Evolutionary conservation across 2,329 filamentous ascomycete species (phyloP).

Genomic region (Fonsecaea erecta): DNA sequence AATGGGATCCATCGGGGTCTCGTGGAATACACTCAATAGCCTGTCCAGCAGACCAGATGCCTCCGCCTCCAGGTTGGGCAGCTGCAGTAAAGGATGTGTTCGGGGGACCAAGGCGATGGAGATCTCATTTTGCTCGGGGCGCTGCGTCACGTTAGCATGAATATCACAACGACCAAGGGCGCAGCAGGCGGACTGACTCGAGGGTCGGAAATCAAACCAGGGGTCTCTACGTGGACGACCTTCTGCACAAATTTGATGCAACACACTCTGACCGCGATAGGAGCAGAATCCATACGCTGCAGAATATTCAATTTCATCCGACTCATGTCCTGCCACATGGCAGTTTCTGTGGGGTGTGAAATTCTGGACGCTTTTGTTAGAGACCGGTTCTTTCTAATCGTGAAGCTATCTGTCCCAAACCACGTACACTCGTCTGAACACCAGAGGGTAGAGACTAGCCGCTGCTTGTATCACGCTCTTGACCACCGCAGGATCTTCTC

Average conservation of each 20-base stretch:
- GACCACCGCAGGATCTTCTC: slow-evolving; percentile 78
- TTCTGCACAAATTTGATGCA: slow-evolving; percentile 97
- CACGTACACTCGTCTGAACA: slow-evolving; percentile 93
- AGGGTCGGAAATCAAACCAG: slow-evolving; percentile 78
- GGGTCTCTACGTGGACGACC: slow-evolving; percentile 88
- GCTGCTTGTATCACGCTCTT: slow-evolving; percentile 86
- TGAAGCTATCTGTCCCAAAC: slow-evolving; percentile 10
- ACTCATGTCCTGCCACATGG: slow-evolving; percentile 85
- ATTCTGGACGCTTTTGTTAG: slow-evolving; percentile 62
- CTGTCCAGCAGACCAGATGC: slow-evolving; percentile 88
- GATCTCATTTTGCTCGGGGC: slow-evolving; percentile 77
- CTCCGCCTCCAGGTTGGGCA: slow-evolving; percentile 86
- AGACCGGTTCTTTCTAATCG: slow-evolving; percentile 4
- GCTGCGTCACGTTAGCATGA: slow-evolving; percentile 52
- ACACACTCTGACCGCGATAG: slow-evolving; percentile 80
- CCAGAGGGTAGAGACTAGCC: slow-evolving; percentile 89
- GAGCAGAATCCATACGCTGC: slow-evolving; percentile 80
- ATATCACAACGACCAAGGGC: slow-evolving; percentile 1
- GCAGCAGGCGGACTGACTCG: slow-evolving; percentile 63
- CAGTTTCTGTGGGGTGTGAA: slow-evolving; percentile 78
- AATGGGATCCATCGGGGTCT: slow-evolving; percentile 84
- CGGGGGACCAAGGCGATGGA: slow-evolving; percentile 83
- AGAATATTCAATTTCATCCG: slow-evolving; percentile 89
- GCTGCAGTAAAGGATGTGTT: slow-evolving; percentile 79
- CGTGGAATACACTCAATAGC: slow-evolving; percentile 81